Base-by-base conservation (phyloP, 345 rosid genomes). In the Pistacia vera region DNA sequence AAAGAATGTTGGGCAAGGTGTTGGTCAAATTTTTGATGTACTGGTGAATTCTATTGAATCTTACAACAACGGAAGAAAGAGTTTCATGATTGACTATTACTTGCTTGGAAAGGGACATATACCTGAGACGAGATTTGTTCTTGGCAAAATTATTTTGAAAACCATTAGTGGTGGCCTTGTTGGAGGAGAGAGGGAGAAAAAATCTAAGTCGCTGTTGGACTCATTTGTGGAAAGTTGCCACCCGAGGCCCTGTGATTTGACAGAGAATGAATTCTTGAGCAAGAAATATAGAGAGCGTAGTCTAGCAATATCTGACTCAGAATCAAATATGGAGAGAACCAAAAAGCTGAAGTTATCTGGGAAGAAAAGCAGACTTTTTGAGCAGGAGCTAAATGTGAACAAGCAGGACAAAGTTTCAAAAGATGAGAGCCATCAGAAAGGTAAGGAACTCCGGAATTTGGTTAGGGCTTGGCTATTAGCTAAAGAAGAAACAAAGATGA, bases 61-160 rank as follows among this genome's bases (percentile, higher is more conserved):
- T 30, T 85, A 80, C 57, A 60, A 80, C 71, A 77, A 70, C 67
- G 48, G 63, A 75, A 88, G 84, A 73, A 66, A 74, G 61, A 77
- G 71, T 68, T 74, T 56, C 25, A 73, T 48, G 63, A 85, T 93
- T 59, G 80, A 91, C 82, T 85, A 89, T 64, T 4, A 30, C 51
- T 78, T 79, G 64, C 97, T 95, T 72, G 89, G 85, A 33, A 87
- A 78, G 74, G 98, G 98, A 57, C 57, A 79, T 78, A 77, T 78
- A 62, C 44, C 62, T 25, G 96, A 96, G 81, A 82, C 86, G 41
- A 88, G 95, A 71, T 88, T 85, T 84, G 93, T 84, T 63, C 81
- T 96, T 52, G 99, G 98, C 30, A 85, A 84, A 86, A 85, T 96
- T 82, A 90, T 96, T 74, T 72, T 92, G 74, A 89, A 87, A 59